A percentile compares a stretch with the other conserved stretches of the same genome.
phyloP scores from a whole-genome alignment of 2,329 filamentous ascomycete species.

The Colletotrichum truncatum region DNA sequence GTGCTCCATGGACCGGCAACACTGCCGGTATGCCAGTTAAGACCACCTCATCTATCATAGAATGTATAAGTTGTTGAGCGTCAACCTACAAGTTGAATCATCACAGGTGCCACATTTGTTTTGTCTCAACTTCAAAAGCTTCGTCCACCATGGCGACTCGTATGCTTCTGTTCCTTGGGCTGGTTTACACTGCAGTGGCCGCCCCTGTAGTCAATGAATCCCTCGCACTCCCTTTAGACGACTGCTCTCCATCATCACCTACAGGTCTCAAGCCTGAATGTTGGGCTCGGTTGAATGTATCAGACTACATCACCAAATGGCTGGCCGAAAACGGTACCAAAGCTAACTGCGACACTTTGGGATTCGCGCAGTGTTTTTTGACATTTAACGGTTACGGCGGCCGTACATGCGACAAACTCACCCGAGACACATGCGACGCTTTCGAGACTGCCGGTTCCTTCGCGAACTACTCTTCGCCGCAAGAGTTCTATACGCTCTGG shows the following conservation, averaged over 20 bases:
- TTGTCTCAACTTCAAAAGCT: too few species aligned
- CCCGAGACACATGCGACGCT: conserved; percentile 35
- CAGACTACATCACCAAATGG: conserved; percentile 37
- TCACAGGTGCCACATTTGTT: too few species aligned
- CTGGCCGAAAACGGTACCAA: conserved; percentile 35
- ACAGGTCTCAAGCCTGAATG: conserved; percentile 35
- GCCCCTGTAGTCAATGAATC: too few species aligned
- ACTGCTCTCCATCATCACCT: conserved; percentile 12
- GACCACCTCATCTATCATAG: too few species aligned
- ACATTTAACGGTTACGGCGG: conserved; percentile 37
- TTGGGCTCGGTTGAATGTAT: conserved; percentile 33
- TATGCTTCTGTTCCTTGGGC: too few species aligned
- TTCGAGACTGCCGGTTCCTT: conserved; percentile 28
- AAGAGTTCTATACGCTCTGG: conserved; percentile 40
- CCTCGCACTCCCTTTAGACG: too few species aligned
- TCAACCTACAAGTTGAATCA: too few species aligned
- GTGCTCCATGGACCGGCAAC: too few species aligned
- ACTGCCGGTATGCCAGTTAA: too few species aligned
- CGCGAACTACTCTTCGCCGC: conserved; percentile 33
- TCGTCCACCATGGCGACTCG: too few species aligned
- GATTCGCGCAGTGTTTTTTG: conserved; percentile 38
- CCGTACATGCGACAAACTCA: conserved; percentile 37
- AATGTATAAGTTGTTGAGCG: too few species aligned
- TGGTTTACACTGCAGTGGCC: too few species aligned
- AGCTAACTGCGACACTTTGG: conserved; percentile 35